phyloP scores from a whole-genome alignment of 345 rosid genomes.

The Sisymbrium altissimum region DNA sequence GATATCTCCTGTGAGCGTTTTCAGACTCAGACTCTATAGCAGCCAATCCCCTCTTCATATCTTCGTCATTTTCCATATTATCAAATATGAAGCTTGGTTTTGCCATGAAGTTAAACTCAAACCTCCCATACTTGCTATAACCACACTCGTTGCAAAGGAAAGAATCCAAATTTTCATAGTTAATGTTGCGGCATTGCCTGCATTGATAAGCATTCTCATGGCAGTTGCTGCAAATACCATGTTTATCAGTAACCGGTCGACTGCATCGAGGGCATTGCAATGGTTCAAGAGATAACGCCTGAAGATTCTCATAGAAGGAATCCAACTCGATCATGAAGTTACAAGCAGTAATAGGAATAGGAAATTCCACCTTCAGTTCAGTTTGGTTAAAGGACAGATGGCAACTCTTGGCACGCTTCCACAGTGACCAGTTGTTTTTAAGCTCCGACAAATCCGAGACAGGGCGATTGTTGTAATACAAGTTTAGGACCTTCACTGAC shows the following conservation, averaged over 20 bases:
- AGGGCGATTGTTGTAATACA: slow-evolving; percentile 94
- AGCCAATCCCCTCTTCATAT: slow-evolving; percentile 96
- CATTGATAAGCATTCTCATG: slow-evolving; percentile 99
- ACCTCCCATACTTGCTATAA: slow-evolving; percentile 96
- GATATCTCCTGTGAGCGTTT: slow-evolving; percentile 99
- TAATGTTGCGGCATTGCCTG: slow-evolving; percentile 98
- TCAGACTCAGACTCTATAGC: slow-evolving; percentile 98
- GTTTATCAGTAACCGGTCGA: slow-evolving; percentile 93
- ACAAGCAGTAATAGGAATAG: slow-evolving; percentile 97
- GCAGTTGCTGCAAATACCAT: slow-evolving; percentile 95
- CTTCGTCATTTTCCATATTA: slow-evolving; percentile 98
- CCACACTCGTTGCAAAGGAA: slow-evolving; percentile 99
- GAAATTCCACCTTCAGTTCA: slow-evolving; percentile 95
- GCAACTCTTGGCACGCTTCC: slow-evolving; percentile 99
- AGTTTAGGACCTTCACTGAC: slow-evolving; percentile 94
- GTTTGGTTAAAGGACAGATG: slow-evolving; percentile 96
- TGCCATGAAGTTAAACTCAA: slow-evolving; percentile 98
- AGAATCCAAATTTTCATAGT: slow-evolving; percentile 95
- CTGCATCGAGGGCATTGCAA: slow-evolving; percentile 99
- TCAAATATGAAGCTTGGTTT: slow-evolving; percentile 97
- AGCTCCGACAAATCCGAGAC: slow-evolving; percentile 94
- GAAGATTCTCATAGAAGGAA: slow-evolving; percentile 99
- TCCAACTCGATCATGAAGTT: slow-evolving; percentile 99
- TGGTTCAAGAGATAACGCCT: slow-evolving; percentile 96
- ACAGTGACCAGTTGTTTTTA: slow-evolving; percentile 94